Conservation (phyloP, 1,139 yeast species). For the Geotrichum histeridarum region DNA sequence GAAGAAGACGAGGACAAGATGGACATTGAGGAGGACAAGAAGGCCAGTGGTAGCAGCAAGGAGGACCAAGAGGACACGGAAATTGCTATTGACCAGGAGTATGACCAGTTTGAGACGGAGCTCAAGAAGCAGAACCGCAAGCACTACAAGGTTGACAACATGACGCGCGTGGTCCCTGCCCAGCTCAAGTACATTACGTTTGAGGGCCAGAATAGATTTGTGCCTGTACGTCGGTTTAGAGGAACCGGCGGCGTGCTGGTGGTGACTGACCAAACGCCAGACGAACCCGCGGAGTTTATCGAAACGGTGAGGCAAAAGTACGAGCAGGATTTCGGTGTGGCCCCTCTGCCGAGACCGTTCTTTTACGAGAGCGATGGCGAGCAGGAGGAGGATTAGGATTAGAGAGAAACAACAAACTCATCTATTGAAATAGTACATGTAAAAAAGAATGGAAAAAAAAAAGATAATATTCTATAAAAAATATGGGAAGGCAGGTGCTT, state of each 20-base stretch:
- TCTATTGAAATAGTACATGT: neutral
- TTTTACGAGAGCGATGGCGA: constrained; percentile 47
- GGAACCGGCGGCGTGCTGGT: constrained; percentile 81
- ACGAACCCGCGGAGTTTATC: constrained; percentile 60
- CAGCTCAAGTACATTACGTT: constrained; percentile 83
- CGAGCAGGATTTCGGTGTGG: constrained; percentile 51
- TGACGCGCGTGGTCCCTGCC: constrained; percentile 87
- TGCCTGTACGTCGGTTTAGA: constrained; percentile 75
- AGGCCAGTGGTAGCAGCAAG: constrained; percentile 9
- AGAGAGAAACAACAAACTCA: neutral
- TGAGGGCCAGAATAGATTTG: constrained; percentile 67
- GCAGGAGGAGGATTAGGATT: constrained; percentile 17
- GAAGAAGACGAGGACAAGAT: constrained; percentile 28
- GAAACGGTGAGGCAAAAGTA: constrained; percentile 74
- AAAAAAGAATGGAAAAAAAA: neutral
- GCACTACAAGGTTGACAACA: constrained; percentile 59
- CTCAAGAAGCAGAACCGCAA: constrained; percentile 44
- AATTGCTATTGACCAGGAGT: constrained; percentile 23
- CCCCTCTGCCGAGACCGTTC: constrained; percentile 89
- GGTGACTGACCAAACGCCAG: constrained; percentile 64
- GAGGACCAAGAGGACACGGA: constrained; percentile 20
- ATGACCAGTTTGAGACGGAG: constrained; percentile 22
- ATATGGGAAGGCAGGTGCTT: neutral
- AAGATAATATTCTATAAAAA: neutral
- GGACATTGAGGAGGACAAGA: constrained; percentile 34